Conservation (phyloP, 2,329 filamentous ascomycete genomes). For the Diplodia intermedia region DNA sequence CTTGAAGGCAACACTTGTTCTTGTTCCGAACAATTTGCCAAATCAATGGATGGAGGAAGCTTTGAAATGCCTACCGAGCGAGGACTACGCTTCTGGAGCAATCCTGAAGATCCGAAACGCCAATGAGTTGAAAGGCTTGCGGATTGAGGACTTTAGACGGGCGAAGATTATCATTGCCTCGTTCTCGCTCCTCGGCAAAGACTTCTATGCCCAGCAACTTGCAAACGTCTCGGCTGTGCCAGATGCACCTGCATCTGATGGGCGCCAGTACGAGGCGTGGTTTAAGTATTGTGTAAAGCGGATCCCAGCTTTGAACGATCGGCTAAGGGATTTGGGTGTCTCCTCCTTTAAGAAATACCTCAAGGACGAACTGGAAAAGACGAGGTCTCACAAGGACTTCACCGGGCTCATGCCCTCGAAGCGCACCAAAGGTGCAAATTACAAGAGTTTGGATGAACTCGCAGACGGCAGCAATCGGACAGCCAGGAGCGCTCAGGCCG, state of each 20-base stretch:
- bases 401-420: constrained; percentile 49
- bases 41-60: constrained; percentile 66
- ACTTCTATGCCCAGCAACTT: constrained; percentile 58
- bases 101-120: constrained; percentile 55
- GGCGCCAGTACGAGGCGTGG: constrained; percentile 63
- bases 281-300: constrained; percentile 53
- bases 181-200: constrained; percentile 57
- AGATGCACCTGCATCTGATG: constrained; percentile 46
- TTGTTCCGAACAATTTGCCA: constrained; percentile 63
- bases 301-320: constrained; percentile 52
- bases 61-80: constrained; percentile 55
- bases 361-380: constrained; percentile 36
- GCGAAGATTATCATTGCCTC: constrained; percentile 64
- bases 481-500: background rate
- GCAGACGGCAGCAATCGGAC: background rate
- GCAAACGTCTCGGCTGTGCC: constrained; percentile 59
- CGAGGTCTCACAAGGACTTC: constrained; percentile 46
- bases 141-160: constrained; percentile 53
- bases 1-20: constrained; percentile 64
- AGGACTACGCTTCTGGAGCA: constrained; percentile 44
- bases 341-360: constrained; percentile 42
- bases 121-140: constrained; percentile 50
- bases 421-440: constrained; percentile 38
- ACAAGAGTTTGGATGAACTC: constrained; percentile 9
- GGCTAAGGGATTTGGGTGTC: constrained; percentile 44